Evolutionary conservation across 2,329 filamentous ascomycete species (phyloP).

Genomic region (Hymenoscyphus fructigenus): DNA sequence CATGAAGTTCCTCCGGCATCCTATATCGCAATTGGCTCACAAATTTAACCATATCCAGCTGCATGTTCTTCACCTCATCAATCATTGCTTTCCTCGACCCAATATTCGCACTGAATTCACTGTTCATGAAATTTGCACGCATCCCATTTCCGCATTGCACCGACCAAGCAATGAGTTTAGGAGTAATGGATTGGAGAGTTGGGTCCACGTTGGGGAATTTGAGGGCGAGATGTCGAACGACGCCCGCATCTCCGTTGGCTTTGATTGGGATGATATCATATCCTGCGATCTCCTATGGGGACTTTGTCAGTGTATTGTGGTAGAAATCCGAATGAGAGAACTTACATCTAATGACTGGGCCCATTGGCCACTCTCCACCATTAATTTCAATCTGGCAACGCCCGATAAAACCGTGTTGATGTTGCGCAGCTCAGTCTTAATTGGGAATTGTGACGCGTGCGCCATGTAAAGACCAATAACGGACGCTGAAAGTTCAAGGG

Average conservation of each 20-base stretch:
- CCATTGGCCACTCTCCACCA: conserved; percentile 59
- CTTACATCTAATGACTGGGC: conserved; percentile 64
- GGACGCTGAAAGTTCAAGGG: conserved; percentile 59
- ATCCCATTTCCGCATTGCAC: conserved; percentile 82
- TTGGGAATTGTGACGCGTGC: neutral
- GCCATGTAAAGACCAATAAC: conserved; percentile 58
- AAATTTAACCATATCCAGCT: conserved; percentile 89
- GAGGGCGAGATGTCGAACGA: conserved; percentile 76
- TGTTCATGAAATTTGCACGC: conserved; percentile 66
- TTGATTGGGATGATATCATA: conserved; percentile 80
- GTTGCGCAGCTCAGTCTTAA: conserved; percentile 55
- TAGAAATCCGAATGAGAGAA: conserved; percentile 24
- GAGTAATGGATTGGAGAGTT: conserved; percentile 83
- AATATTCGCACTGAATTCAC: conserved; percentile 73
- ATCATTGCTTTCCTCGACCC: conserved; percentile 63
- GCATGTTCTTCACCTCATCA: conserved; percentile 73
- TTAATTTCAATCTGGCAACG: conserved; percentile 14
- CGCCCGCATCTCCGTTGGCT: conserved; percentile 70
- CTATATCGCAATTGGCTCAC: conserved; percentile 90
- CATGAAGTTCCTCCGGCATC: conserved; percentile 82
- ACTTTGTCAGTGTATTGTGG: conserved; percentile 22
- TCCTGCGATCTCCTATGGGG: conserved; percentile 63
- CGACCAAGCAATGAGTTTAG: conserved; percentile 90
- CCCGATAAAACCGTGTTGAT: conserved; percentile 46
- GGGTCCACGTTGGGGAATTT: conserved; percentile 77